Percentiles rank a stretch among this genome's conserved stretches.
These are phyloP conservation scores for Bipolaris bicolor DNA, from an alignment of 2,329 filamentous ascomycete genomes.

Conservation along the genomic window DNA sequence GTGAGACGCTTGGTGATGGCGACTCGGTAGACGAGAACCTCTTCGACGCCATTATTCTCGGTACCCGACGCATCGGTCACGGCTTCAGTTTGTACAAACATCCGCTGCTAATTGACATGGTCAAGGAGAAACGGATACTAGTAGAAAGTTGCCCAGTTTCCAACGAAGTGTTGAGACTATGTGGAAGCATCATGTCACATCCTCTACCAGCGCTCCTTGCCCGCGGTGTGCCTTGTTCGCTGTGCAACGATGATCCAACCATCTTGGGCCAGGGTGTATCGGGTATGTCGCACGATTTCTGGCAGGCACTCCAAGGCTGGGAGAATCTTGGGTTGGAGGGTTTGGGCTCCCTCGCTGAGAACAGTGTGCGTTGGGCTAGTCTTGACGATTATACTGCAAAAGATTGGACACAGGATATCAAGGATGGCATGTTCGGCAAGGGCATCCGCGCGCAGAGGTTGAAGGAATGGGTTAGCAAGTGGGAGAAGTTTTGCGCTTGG, in stretches of 20 bases:
- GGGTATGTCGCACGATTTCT: slow-evolving; percentile 91
- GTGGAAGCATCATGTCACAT: slow-evolving; percentile 76
- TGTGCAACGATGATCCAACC: slow-evolving; percentile 91
- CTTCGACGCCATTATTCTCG: slow-evolving; percentile 86
- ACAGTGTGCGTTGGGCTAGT: slow-evolving; percentile 86
- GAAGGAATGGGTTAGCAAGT: slow-evolving; percentile 78
- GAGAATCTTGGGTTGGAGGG: slow-evolving; percentile 89
- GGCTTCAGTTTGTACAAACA: slow-evolving; percentile 90
- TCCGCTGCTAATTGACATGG: slow-evolving; percentile 83
- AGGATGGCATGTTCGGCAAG: slow-evolving; percentile 73
- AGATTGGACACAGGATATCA: slow-evolving; percentile 75
- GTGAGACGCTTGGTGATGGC: slow-evolving; percentile 83
- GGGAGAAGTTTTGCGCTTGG: slow-evolving; percentile 92
- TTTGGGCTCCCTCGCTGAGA: slow-evolving; percentile 85
- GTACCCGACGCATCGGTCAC: slow-evolving; percentile 87
- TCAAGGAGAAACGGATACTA: slow-evolving; percentile 86
- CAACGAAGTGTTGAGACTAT: slow-evolving; percentile 84
- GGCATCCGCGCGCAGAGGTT: slow-evolving; percentile 74
- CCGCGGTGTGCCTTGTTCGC: slow-evolving; percentile 79
- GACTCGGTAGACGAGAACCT: slow-evolving; percentile 80
- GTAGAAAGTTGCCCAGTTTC: slow-evolving; percentile 90
- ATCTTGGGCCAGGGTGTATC: slow-evolving; percentile 83
- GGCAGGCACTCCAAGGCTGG: slow-evolving; percentile 90
- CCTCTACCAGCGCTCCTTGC: slow-evolving; percentile 83
- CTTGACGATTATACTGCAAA: slow-evolving; percentile 78